Evolutionary conservation across 768 basidiomycete genomes (phyloP).

Genomic region (Amanita subjunquillea): DNA sequence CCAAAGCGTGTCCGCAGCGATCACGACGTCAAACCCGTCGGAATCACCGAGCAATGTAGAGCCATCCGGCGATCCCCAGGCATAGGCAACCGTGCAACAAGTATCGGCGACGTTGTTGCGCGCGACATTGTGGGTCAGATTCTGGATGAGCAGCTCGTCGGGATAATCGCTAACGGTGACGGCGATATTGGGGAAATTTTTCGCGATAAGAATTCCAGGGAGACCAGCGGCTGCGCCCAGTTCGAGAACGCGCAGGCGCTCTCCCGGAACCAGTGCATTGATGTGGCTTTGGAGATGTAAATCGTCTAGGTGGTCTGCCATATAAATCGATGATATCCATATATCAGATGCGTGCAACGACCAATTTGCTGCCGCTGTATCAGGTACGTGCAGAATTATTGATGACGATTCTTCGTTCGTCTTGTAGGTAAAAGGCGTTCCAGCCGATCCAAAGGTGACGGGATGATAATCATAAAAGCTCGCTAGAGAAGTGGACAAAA

Average conservation of each 20-base stretch:
- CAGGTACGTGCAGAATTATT: constrained; percentile 47
- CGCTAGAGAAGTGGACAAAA: constrained; percentile 55
- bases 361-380: constrained; percentile 64
- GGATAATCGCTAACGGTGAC: constrained; percentile 67
- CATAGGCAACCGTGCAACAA: constrained; percentile 47
- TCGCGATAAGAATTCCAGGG: constrained; percentile 60
- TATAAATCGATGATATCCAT: constrained; percentile 59
- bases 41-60: constrained; percentile 14
- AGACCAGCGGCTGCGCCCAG: constrained; percentile 69
- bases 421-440: constrained; percentile 40
- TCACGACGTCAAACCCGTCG: constrained; percentile 47
- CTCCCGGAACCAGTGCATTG: constrained; percentile 7
- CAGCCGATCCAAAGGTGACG: constrained; percentile 48
- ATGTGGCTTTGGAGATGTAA: constrained; percentile 25
- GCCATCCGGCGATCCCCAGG: constrained; percentile 49
- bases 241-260: constrained; percentile 40
- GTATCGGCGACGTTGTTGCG: constrained; percentile 36
- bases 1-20: constrained; percentile 77
- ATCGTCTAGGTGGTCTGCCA: constrained; percentile 53
- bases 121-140: constrained; percentile 46
- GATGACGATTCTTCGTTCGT: constrained; percentile 9
- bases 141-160: constrained; percentile 47
- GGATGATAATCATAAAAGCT: constrained; percentile 53
- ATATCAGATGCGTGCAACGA: constrained; percentile 68
- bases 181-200: constrained; percentile 24